A percentile compares a stretch with the other conserved stretches of the same genome.
These are phyloP conservation scores for Tetrahymena malaccensis DNA, from an alignment of 73 alveolate genomes.

Conservation along the genomic window DNA sequence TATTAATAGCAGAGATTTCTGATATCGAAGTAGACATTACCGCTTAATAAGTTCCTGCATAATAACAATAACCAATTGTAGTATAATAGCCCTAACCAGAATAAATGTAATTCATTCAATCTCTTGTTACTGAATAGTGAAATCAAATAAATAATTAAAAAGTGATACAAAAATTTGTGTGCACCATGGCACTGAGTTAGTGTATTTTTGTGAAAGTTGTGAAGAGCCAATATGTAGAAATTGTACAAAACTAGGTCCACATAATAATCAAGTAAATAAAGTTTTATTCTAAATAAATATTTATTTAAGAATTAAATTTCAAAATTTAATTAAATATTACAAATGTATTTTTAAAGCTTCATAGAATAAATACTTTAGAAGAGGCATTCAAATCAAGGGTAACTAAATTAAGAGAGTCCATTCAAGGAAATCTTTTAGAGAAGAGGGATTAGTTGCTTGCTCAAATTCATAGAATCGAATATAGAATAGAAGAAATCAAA, in stretches of 20 bases:
- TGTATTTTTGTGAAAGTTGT: constrained; percentile 88
- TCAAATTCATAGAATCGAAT: constrained; percentile 61
- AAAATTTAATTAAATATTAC: no score
- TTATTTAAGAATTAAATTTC: not conserved
- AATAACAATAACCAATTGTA: not conserved
- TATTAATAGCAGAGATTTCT: not conserved
- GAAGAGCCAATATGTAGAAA: constrained; percentile 94
- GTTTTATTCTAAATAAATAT: not conserved
- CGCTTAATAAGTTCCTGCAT: not conserved
- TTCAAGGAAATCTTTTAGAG: constrained; percentile 69
- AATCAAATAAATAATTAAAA: not conserved
- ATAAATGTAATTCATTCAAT: not conserved
- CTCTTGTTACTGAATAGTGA: not conserved
- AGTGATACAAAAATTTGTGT: constrained; percentile 38
- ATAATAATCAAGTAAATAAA: constrained; percentile 61
- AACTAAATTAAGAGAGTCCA: constrained; percentile 59
- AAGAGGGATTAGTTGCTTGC: constrained; percentile 84
- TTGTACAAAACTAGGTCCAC: constrained; percentile 95
- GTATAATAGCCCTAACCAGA: not conserved
- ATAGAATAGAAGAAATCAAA: constrained; percentile 82
- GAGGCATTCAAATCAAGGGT: constrained; percentile 88
- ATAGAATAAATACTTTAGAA: constrained; percentile 74
- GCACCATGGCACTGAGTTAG: constrained; percentile 60
- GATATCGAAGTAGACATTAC: not conserved
- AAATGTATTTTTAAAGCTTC: constrained; percentile 26